phyloP scores from a whole-genome alignment of 306 rosid genomes.

The Vigna reflexopilosa region DNA sequence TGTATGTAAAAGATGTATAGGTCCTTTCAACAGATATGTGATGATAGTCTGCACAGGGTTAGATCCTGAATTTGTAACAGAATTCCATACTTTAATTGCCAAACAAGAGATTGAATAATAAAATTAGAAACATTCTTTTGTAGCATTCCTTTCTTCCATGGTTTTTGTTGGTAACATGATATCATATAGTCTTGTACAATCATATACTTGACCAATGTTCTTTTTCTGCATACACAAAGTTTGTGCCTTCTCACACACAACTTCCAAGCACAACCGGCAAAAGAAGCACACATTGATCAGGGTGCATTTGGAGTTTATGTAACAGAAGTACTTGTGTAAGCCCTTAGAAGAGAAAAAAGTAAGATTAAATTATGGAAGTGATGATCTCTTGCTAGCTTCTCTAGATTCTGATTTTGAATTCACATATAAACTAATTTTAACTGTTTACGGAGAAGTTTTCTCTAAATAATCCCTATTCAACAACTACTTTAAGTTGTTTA shows the following conservation, averaged over 20 bases:
- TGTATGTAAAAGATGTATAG: constrained; percentile 52
- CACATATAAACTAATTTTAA: too few species aligned
- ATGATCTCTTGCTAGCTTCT: too few species aligned
- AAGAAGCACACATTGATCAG: too few species aligned
- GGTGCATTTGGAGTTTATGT: too few species aligned
- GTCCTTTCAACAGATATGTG: constrained; percentile 50
- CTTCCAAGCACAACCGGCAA: neutral
- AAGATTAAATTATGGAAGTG: too few species aligned
- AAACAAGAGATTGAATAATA: constrained; percentile 39
- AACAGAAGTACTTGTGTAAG: too few species aligned
- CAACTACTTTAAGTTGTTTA: neutral
- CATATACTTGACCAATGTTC: neutral
- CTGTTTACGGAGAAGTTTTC: too few species aligned
- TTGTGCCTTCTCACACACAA: constrained; percentile 14
- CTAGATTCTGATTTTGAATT: too few species aligned
- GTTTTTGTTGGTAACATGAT: constrained; percentile 22
- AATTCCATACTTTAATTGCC: constrained; percentile 46
- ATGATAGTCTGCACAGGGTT: constrained; percentile 47
- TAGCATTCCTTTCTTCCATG: constrained; percentile 31
- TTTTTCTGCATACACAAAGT: constrained; percentile 11
- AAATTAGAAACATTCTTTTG: constrained; percentile 46
- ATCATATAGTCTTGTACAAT: neutral
- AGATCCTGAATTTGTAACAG: constrained; percentile 39
- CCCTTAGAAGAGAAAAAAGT: too few species aligned
- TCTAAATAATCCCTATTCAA: neutral